Evolutionary conservation across 2,329 filamentous ascomycete genomes (phyloP), one percentile per base, ranked within the genome.

Genomic region (Stemphylium vesicarium): DNA sequence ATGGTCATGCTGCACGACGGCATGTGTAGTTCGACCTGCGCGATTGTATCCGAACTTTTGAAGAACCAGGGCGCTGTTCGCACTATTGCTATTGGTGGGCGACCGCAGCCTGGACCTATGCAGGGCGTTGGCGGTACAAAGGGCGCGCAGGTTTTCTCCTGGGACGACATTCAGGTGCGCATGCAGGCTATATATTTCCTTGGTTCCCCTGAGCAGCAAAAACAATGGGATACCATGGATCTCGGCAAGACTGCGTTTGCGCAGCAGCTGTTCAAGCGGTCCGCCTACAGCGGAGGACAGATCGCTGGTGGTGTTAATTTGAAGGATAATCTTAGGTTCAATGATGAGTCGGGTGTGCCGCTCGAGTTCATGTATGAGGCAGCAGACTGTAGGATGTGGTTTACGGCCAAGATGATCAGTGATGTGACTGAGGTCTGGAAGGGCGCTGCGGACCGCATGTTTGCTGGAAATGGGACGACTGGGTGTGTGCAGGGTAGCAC

Each of bases 1-100:
- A 77, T 79, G 50, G 67, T 79, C 29, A 72, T 79, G 70, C 59
- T 79, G 3, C 70, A 74, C 58, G 79, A 81, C 48, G 78, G 78
- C 51, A 77, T 77, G 71, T 81, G 79, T 62, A 76, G 77, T 1
- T 77, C 72, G 0, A 80, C 78, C n/a, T 81, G 79, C 65, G 75
- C 77, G 36, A 77, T 80, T 54, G 78, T 77, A 56, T 66, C 71
- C n/a, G 78, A 80, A 54, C 65, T 80, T 4, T 76, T 80, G 65
- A 75, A 76, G 16, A 76, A 78, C 43, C 77, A 80, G 66, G 78
- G 72, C 9, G 75, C 72, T 22, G 73, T 80, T 31, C 73, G 76
- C 40, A 77, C 74, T 35, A 74, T 81, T 45, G 75, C 72, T 4
- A 64, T 81, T 2, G 79, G 78, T 18, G 79, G 78, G 9, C 75